Evolutionary conservation across 805 yeast genomes (phyloP).

Genomic region (Ogataea nakhonphanomensis): DNA sequence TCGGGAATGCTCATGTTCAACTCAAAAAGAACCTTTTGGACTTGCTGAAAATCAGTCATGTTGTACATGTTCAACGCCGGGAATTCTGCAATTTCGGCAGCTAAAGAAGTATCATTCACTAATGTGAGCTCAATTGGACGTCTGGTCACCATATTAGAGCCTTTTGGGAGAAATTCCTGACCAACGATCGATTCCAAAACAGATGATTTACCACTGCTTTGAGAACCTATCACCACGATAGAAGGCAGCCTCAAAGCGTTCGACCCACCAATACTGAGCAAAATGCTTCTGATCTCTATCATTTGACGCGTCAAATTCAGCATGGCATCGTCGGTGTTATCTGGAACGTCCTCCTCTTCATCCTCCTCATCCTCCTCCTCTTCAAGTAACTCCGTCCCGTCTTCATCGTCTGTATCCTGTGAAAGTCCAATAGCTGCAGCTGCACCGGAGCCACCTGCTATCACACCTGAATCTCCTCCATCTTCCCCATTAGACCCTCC

Average conservation of each 20-base stretch:
- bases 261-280: constrained; percentile 67
- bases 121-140: constrained; percentile 94
- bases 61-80: constrained; percentile 83
- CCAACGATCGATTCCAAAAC: constrained; percentile 96
- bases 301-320: constrained; percentile 86
- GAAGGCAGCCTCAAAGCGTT: constrained; percentile 84
- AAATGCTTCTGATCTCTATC: constrained; percentile 88
- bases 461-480: constrained; percentile 30
- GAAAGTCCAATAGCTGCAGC: constrained; percentile 44
- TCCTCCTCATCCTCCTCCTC: constrained; percentile 38
- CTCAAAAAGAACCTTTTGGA: constrained; percentile 82
- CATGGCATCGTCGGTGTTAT: constrained; percentile 72
- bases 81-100: constrained; percentile 87
- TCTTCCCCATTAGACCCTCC: constrained; percentile 30
- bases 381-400: constrained; percentile 29
- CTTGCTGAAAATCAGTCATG: constrained; percentile 82
- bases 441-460: constrained; percentile 54
- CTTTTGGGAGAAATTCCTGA: constrained; percentile 96
- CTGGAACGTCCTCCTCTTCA: constrained; percentile 37
- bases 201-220: constrained; percentile 95
- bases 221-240: constrained; percentile 96
- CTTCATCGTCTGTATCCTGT: constrained; percentile 32
- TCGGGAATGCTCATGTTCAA: constrained; percentile 90
- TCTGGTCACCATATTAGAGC: constrained; percentile 96
- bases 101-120: constrained; percentile 74